A percentile compares a stretch with the other conserved stretches of the same genome.
These are phyloP conservation scores for Nelumbo lutea DNA, from an alignment of 164 flowering plant species.

Conservation along the genomic window DNA sequence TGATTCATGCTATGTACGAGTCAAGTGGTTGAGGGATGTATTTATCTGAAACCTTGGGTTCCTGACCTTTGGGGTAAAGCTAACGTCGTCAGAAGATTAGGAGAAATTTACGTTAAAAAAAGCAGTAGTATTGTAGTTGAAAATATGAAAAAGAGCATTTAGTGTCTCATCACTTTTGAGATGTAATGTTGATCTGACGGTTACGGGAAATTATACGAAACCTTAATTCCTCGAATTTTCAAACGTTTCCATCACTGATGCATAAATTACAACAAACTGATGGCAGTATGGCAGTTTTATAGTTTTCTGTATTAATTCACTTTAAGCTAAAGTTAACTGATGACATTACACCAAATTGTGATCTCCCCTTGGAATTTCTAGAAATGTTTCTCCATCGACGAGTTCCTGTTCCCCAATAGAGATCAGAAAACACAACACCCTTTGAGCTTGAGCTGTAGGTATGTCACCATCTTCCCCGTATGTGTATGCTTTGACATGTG, in stretches of 20 bases:
- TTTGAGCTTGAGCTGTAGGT: neutral
- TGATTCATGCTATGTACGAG: too few species aligned
- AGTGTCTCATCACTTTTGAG: neutral
- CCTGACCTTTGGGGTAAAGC: slow-evolving; percentile 55
- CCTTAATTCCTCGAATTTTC: neutral
- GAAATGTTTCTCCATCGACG: neutral
- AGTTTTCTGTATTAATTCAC: slow-evolving; percentile 16
- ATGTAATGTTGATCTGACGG: neutral
- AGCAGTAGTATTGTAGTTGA: neutral
- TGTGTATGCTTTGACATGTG: neutral
- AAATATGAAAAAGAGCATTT: neutral
- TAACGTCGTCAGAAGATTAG: slow-evolving; percentile 17
- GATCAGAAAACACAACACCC: neutral
- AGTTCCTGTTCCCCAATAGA: neutral
- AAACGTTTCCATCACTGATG: neutral
- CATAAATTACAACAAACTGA: neutral
- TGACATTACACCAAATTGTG: slow-evolving; percentile 36
- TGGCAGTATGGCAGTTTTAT: slow-evolving; percentile 4
- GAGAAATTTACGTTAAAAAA: neutral
- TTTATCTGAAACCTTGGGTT: slow-evolving; percentile 15
- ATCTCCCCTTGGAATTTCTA: neutral
- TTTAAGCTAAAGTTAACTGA: slow-evolving; percentile 34
- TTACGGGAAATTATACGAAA: neutral
- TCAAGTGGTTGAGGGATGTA: neutral
- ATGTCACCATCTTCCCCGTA: neutral